A percentile compares a stretch with the other conserved stretches of the same genome.
phyloP scores from a whole-genome alignment of 2,329 filamentous ascomycete species.

The Alternaria sp. region DNA sequence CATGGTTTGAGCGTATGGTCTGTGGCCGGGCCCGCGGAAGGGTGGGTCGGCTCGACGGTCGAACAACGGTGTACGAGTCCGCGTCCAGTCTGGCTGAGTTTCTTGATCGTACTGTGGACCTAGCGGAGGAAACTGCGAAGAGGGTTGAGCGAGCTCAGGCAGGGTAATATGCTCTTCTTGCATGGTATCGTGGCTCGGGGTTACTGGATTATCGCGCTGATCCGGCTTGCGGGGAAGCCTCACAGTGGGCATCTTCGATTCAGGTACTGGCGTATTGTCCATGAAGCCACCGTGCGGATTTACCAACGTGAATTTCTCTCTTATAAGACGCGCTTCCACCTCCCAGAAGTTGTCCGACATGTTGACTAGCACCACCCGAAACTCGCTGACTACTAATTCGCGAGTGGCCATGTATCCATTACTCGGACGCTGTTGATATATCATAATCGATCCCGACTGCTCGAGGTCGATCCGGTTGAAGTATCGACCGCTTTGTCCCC shows the following conservation, averaged over 20 bases:
- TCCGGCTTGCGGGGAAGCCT: neutral
- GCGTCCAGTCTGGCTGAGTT: neutral
- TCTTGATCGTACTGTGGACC: slow-evolving; percentile 1
- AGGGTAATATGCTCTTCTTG: neutral
- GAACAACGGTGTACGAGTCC: neutral
- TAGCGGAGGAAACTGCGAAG: neutral
- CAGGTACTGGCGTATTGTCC: neutral
- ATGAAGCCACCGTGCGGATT: neutral
- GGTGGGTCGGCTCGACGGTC: neutral
- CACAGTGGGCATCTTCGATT: neutral
- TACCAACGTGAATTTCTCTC: neutral
- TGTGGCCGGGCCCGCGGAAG: neutral
- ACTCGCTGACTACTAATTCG: neutral
- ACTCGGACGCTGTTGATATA: neutral
- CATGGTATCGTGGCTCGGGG: neutral
- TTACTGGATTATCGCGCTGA: neutral
- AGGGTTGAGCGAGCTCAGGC: neutral
- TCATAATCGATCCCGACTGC: neutral
- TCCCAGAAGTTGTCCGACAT: neutral
- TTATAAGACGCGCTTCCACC: neutral
- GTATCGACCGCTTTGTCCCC: slow-evolving; percentile 1
- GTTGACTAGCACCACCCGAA: neutral
- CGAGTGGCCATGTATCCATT: neutral
- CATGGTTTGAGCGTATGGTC: neutral
- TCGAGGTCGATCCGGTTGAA: neutral